phyloP scores from a whole-genome alignment of 192 early-diverging fungal genomes.

The Obelidium mucronatum region DNA sequence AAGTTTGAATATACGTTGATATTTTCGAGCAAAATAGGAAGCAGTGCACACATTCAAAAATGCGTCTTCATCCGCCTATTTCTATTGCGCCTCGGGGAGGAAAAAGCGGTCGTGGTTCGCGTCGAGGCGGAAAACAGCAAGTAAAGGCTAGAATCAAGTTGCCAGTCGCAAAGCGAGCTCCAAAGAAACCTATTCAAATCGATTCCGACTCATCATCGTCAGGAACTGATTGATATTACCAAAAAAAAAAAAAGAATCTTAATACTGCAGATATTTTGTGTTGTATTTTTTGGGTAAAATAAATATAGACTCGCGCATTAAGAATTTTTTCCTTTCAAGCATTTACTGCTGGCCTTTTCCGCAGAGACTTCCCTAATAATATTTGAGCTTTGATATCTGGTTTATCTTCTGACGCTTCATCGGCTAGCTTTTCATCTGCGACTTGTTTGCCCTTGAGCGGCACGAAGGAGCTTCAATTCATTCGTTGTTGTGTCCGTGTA shows the following conservation, averaged over 20 bases:
- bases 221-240: background rate
- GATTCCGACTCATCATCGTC: background rate
- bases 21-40: background rate
- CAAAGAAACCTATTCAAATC: background rate
- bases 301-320: conserved; percentile 1
- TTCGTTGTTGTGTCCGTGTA: conserved; percentile 9
- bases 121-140: no score
- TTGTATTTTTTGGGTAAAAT: no score
- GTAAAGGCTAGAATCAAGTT: background rate
- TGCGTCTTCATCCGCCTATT: background rate
- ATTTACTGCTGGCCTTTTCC: background rate
- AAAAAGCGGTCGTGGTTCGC: no score
- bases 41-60: background rate
- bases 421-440: background rate
- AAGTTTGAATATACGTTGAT: no score
- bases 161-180: background rate
- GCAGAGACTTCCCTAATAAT: conserved; percentile 21
- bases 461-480: background rate
- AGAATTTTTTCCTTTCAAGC: conserved; percentile 5
- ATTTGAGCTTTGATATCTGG: conserved; percentile 30
- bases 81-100: background rate
- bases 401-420: background rate
- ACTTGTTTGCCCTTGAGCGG: background rate
- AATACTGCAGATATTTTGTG: no score
- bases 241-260: no score